These are phyloP conservation scores for Plectranthus barbatus DNA, from an alignment of 257 asterid species.

Conservation along the genomic window DNA sequence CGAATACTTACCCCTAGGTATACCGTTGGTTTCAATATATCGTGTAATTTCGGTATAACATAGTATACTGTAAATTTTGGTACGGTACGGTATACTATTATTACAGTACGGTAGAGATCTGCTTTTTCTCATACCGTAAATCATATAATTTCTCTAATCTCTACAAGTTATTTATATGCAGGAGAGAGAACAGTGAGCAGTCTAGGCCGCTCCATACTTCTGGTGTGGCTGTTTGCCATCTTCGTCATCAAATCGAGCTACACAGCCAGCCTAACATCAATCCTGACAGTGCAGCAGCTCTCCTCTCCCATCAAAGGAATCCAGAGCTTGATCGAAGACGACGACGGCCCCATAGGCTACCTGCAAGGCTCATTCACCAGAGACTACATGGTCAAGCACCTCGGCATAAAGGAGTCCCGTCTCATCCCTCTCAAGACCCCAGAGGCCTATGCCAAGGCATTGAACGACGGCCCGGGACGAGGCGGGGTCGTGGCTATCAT, in stretches of 20 bases:
- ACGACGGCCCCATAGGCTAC: conserved; percentile 41
- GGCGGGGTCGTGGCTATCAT: conserved; percentile 62
- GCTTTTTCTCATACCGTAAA: no score
- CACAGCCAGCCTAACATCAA: conserved; percentile 64
- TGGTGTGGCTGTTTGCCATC: conserved; percentile 57
- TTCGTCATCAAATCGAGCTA: conserved; percentile 53
- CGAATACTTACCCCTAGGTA: no score
- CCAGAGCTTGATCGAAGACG: conserved; percentile 27
- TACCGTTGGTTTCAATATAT: no score
- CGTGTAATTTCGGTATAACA: no score
- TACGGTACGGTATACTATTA: no score
- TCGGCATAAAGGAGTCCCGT: conserved; percentile 42
- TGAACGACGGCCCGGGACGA: conserved; percentile 33
- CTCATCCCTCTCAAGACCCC: conserved; percentile 46
- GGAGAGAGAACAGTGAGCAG: conserved; percentile 46
- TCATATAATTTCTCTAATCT: no score
- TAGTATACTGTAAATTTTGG: no score
- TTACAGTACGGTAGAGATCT: no score
- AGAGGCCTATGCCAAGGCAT: conserved; percentile 48
- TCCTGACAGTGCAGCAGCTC: conserved; percentile 57
- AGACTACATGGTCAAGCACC: conserved; percentile 37
- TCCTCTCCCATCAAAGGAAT: conserved; percentile 52
- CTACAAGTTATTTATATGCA: conserved; percentile 14
- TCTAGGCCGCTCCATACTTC: conserved; percentile 46
- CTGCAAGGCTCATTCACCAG: conserved; percentile 48